A percentile compares a stretch with the other conserved stretches of the same genome.
Evolutionary conservation across 225 moss, liverwort and hornwort species (phyloP).

Genomic region (Ulota crispa): DNA sequence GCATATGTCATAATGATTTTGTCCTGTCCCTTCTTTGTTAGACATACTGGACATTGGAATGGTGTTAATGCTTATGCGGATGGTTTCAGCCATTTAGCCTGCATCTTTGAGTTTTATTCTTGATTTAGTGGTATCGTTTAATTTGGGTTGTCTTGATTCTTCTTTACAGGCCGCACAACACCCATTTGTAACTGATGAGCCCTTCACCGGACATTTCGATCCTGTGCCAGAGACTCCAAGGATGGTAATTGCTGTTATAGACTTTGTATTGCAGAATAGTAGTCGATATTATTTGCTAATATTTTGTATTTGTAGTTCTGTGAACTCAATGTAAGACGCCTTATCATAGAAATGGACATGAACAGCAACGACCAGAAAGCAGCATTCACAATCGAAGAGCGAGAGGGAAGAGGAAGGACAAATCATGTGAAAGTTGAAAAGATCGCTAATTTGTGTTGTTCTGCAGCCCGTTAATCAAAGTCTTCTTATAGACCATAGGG

Average conservation of each 20-base stretch:
- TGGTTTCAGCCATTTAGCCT: not conserved
- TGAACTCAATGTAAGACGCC: not conserved
- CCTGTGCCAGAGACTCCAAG: conserved; percentile 77
- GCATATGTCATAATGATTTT: too few species aligned
- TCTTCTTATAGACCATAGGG: conserved; percentile 57
- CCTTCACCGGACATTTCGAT: conserved; percentile 57
- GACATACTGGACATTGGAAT: not conserved
- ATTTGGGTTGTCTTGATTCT: conserved; percentile 2
- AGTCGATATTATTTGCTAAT: not conserved
- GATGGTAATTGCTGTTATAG: conserved; percentile 41
- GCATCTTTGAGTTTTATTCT: not conserved
- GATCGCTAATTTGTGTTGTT: conserved; percentile 19
- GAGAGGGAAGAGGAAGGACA: conserved; percentile 12
- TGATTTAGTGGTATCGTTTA: not conserved
- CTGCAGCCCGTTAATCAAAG: conserved; percentile 56
- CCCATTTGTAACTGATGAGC: conserved; percentile 80
- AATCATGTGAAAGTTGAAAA: not conserved
- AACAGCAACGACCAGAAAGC: conserved; percentile 18
- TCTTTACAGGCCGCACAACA: conserved; percentile 70
- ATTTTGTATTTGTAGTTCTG: not conserved
- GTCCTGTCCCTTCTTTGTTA: not conserved
- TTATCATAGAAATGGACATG: conserved; percentile 13
- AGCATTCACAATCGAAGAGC: conserved; percentile 17
- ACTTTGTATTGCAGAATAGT: not conserved
- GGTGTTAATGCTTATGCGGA: too few species aligned